phyloP scores from a whole-genome alignment of 106 monocot genomes.

The Acorus calamus region DNA sequence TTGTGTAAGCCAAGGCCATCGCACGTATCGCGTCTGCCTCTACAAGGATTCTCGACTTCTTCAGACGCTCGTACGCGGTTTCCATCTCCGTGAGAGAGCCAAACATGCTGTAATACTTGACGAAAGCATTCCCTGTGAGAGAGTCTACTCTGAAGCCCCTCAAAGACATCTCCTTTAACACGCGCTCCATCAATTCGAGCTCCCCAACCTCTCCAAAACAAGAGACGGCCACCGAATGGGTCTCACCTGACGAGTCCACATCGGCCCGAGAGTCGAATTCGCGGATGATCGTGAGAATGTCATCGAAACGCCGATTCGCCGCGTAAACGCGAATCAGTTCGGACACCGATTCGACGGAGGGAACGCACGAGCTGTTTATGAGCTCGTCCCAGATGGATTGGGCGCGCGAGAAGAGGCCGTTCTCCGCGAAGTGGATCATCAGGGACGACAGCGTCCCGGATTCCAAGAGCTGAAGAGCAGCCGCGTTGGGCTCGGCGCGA shows the following conservation, averaged over 20 bases:
- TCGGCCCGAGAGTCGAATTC: constrained; percentile 28
- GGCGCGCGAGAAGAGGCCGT: constrained; percentile 35
- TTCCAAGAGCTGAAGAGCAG: constrained; percentile 9
- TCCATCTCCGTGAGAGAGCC: constrained; percentile 71
- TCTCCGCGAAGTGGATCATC: constrained; percentile 39
- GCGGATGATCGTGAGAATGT: constrained; percentile 31
- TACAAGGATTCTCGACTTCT: constrained; percentile 56
- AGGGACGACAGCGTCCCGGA: constrained; percentile 16
- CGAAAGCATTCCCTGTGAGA: constrained; percentile 44
- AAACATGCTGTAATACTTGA: constrained; percentile 42
- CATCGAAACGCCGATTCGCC: constrained; percentile 37
- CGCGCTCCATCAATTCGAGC: constrained; percentile 61
- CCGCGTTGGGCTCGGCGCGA: too few relatives aligned
- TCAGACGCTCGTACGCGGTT: constrained; percentile 44
- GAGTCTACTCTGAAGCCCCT: constrained; percentile 70
- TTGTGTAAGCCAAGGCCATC: constrained; percentile 55
- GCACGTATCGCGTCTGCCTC: constrained; percentile 54
- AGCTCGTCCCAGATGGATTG: constrained; percentile 63
- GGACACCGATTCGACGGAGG: constrained; percentile 23
- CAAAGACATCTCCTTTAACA: constrained; percentile 44
- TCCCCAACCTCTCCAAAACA: constrained; percentile 67
- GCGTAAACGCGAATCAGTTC: constrained; percentile 42
- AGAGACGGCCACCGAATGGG: constrained; percentile 45
- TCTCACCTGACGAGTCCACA: constrained; percentile 15
- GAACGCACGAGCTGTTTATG: constrained; percentile 50